phyloP scores from a whole-genome alignment of 768 basidiomycete genomes.

The Lactarius hengduanensis region DNA sequence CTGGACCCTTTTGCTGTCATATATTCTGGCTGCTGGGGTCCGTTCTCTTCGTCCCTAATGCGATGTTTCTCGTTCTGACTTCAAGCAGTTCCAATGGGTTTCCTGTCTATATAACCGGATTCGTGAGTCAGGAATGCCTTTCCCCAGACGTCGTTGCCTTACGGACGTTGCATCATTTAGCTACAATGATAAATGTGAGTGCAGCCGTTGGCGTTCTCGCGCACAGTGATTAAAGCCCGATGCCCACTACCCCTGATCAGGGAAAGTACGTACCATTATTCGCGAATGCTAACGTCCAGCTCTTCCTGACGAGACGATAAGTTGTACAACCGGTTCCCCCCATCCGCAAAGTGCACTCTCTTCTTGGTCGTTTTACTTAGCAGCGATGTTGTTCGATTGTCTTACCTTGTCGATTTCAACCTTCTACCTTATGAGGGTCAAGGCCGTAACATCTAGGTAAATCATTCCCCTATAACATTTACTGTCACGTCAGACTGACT shows the following conservation, averaged over 20 bases:
- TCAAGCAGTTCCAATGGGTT: slow-evolving; percentile 53
- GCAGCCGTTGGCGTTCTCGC: not conserved
- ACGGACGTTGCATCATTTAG: slow-evolving; percentile 23
- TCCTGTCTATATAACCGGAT: slow-evolving; percentile 50
- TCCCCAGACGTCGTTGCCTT: not conserved
- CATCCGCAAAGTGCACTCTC: slow-evolving; percentile 33
- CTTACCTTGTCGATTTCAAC: slow-evolving; percentile 51
- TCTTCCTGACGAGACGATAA: slow-evolving; percentile 30
- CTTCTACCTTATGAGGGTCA: slow-evolving; percentile 50
- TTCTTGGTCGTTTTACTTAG: slow-evolving; percentile 58
- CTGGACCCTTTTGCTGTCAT: slow-evolving; percentile 40
- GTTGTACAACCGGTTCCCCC: slow-evolving; percentile 46
- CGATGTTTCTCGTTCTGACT: not conserved
- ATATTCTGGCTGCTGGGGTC: slow-evolving; percentile 44
- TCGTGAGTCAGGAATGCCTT: slow-evolving; percentile 39
- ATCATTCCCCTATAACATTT: slow-evolving; percentile 1
- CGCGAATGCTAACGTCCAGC: not conserved
- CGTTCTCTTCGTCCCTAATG: slow-evolving; percentile 33
- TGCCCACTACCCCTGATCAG: slow-evolving; percentile 28
- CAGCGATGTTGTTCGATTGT: slow-evolving; percentile 58
- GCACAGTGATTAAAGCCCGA: not conserved
- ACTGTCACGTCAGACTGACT: not conserved
- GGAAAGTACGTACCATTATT: slow-evolving; percentile 36
- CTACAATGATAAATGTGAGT: slow-evolving; percentile 14
- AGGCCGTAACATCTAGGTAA: slow-evolving; percentile 37